Evolutionary conservation across 495 filamentous ascomycete species (phyloP), one percentile per base, ranked within the genome.

Genomic region (Neurospora discreta): DNA sequence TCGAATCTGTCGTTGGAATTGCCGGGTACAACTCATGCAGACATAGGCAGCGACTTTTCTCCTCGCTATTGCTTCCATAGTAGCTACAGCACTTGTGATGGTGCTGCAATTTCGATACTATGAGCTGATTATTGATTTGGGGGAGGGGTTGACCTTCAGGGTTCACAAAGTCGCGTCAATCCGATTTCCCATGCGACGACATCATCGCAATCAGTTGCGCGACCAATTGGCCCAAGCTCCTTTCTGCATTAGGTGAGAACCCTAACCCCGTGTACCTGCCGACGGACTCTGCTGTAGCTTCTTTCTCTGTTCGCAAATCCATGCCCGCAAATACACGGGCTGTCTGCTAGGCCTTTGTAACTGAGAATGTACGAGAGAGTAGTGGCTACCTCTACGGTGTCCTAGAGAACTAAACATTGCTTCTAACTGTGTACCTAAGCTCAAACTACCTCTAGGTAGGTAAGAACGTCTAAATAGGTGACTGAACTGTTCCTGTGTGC

Each of bases 11-110:
- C 76, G 73, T 30, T 74, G 73, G 18, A 82, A 69, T 73, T 75
- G 76, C 41, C 77, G 82, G 20, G 75, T 84, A 71, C 85, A 87
- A 71, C 80, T 83, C 33, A 79, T 74, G 75, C 86, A 87, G 69
- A 86, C 73, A 71, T 79, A 84, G 8, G 74, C 72, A 36, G 74
- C 44, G 38, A 73, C 73, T 5, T 76, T 69, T 16, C 71, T 73
- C 43, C 78, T 75, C 11, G 74, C 40, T 46, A 77, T 11, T 10
- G 46, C 60, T 10, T 79, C 78, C 79, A 80, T 80, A 5, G 30
- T 69, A 40, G 67, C 5, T 11, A 44, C 16, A 26, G 33, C 38
- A 33, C 52, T 65, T 18, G 52, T 36, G 52, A 33, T 65, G 26
- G 52, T 60, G 52, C 52, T 30, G 52, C 26, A 60, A 16, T 60